Evolutionary conservation across 352 stramenopile genomes (phyloP).

Genomic region (Globisporangium sylvaticum): DNA sequence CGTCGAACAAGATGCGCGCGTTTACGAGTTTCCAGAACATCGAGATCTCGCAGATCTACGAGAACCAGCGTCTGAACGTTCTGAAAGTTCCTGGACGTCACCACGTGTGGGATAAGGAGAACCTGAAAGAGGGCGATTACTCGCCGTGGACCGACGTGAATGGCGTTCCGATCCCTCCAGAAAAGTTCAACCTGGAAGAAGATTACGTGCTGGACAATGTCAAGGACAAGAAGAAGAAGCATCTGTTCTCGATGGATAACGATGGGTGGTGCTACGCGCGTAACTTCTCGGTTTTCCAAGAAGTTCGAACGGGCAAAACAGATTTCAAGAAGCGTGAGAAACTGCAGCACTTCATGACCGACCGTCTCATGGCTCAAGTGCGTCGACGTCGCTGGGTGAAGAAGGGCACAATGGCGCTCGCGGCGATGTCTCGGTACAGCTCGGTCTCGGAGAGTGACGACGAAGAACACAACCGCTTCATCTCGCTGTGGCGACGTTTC

Average conservation of each 20-base stretch:
- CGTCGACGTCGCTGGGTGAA: slow-evolving; percentile 76
- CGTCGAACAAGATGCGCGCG: slow-evolving; percentile 73
- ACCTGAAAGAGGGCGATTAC: slow-evolving; percentile 83
- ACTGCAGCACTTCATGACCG: slow-evolving; percentile 81
- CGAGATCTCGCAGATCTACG: slow-evolving; percentile 81
- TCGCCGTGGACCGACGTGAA: slow-evolving; percentile 85
- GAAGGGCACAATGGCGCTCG: slow-evolving; percentile 42
- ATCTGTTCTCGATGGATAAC: slow-evolving; percentile 82
- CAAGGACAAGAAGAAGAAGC: slow-evolving; percentile 77
- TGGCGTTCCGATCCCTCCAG: slow-evolving; percentile 70
- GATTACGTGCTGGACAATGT: slow-evolving; percentile 79
- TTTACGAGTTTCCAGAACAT: slow-evolving; percentile 78
- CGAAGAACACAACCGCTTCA: slow-evolving; percentile 58
- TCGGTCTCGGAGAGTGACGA: slow-evolving; percentile 67
- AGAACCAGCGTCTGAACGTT: slow-evolving; percentile 86
- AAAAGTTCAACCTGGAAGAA: slow-evolving; percentile 64
- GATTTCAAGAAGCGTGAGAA: slow-evolving; percentile 80
- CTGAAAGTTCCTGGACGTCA: slow-evolving; percentile 55
- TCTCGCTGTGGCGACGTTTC: slow-evolving; percentile 68
- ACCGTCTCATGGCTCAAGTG: slow-evolving; percentile 81
- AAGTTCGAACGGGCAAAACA: slow-evolving; percentile 72
- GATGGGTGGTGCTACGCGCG: slow-evolving; percentile 85
- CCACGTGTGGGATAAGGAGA: slow-evolving; percentile 69
- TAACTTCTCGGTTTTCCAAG: slow-evolving; percentile 87
- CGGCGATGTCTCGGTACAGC: slow-evolving; percentile 35